Evolutionary conservation across 2,329 filamentous ascomycete genomes (phyloP).

Genomic region (Beauveria asiatica): DNA sequence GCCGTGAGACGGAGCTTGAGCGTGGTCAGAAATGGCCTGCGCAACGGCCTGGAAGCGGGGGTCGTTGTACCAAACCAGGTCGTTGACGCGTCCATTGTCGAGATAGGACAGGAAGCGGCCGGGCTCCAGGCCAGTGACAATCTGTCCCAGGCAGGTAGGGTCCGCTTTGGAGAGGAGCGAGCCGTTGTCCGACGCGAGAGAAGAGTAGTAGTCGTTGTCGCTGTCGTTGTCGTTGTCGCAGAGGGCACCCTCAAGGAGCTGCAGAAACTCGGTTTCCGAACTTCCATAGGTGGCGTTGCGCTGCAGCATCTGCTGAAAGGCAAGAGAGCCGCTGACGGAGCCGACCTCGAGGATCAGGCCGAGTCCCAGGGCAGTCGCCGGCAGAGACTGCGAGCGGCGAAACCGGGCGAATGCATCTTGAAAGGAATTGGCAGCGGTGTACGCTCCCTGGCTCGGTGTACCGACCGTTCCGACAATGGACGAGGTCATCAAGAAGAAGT

Average conservation of each 20-base stretch:
- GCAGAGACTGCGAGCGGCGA: slow-evolving; percentile 16
- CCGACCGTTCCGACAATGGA: slow-evolving; percentile 12
- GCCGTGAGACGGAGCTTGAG: not conserved
- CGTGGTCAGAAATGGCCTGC: not conserved
- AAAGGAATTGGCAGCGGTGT: slow-evolving; percentile 22
- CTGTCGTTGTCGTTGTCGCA: not conserved
- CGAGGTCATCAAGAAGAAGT: slow-evolving; percentile 19
- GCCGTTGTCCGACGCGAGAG: not conserved
- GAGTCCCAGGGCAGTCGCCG: slow-evolving; percentile 17
- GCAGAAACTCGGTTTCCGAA: not conserved
- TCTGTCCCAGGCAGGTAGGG: not conserved
- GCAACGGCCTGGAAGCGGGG: not conserved
- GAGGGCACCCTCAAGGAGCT: not conserved
- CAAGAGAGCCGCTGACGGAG: not conserved
- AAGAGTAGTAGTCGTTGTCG: not conserved
- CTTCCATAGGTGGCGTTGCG: not conserved
- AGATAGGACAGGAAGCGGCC: not conserved
- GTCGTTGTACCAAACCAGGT: not conserved
- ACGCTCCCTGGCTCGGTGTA: slow-evolving; percentile 17
- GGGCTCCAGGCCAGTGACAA: not conserved
- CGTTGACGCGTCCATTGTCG: not conserved
- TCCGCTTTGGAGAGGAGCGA: not conserved
- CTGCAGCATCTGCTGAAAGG: not conserved
- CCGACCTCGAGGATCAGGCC: slow-evolving; percentile 17
- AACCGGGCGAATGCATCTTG: slow-evolving; percentile 21